Percentiles rank a stretch among this genome's conserved stretches.
Conservation (phyloP, 768 basidiomycete genomes). For the Sporobolomyces roseus region DNA sequence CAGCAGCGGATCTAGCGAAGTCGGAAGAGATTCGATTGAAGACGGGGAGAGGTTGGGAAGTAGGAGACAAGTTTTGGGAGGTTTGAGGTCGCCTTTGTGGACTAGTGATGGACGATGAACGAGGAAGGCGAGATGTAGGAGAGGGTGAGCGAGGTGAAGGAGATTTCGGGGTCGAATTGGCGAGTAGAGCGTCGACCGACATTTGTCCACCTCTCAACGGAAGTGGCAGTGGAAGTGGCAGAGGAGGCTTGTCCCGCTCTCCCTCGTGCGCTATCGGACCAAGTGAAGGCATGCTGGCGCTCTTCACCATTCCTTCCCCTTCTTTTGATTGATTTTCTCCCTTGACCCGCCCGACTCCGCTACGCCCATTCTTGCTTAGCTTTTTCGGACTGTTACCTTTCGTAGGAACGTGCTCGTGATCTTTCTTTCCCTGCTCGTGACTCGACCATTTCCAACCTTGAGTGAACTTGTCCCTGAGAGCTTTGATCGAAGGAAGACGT, state of each 20-base stretch:
- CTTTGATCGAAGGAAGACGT: conserved; percentile 3
- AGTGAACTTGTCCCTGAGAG: neutral
- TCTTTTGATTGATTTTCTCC: too few relatives aligned
- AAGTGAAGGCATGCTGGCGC: conserved; percentile 1
- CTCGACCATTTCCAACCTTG: neutral
- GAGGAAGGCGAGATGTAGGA: conserved; percentile 1
- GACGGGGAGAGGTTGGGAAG: conserved; percentile 8
- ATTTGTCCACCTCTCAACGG: neutral
- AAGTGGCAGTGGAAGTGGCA: neutral
- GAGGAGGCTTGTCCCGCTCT: too few relatives aligned
- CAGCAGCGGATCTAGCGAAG: conserved; percentile 4
- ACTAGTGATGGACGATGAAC: neutral
- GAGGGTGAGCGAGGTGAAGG: neutral
- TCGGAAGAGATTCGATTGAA: conserved; percentile 17
- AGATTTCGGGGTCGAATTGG: neutral
- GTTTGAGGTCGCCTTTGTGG: neutral
- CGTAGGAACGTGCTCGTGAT: too few relatives aligned
- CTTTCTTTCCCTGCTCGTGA: neutral
- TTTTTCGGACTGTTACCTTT: too few relatives aligned
- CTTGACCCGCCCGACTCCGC: too few relatives aligned
- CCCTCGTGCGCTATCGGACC: neutral
- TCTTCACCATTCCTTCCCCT: neutral
- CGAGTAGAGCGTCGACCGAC: neutral
- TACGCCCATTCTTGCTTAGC: too few relatives aligned
- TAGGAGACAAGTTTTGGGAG: conserved; percentile 1